These are phyloP conservation scores for Rhodotorula toruloides DNA, from an alignment of 768 basidiomycete genomes.

Conservation along the genomic window DNA sequence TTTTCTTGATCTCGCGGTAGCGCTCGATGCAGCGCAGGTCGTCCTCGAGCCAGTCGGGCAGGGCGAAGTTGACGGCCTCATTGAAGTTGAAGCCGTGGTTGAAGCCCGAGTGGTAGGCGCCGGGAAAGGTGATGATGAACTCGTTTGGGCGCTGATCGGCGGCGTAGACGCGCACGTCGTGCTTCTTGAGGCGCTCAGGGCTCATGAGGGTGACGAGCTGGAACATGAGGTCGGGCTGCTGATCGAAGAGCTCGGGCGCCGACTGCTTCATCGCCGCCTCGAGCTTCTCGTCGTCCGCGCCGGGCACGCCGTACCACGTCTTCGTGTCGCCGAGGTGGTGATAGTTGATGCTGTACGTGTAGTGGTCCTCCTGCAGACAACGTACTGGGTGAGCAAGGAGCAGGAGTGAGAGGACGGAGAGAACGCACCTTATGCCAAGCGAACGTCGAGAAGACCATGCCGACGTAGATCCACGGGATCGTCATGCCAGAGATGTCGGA, in stretches of 20 bases:
- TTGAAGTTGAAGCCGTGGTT: slow-evolving; percentile 99
- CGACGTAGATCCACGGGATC: slow-evolving; percentile 78
- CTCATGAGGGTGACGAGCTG: slow-evolving; percentile 98
- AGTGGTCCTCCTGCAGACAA: neutral
- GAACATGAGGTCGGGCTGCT: slow-evolving; percentile 93
- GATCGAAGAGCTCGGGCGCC: slow-evolving; percentile 95
- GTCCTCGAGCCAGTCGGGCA: slow-evolving; percentile 86
- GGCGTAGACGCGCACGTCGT: slow-evolving; percentile 84
- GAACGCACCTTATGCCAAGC: slow-evolving; percentile 96
- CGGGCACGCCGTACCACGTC: slow-evolving; percentile 99
- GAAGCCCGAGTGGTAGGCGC: slow-evolving; percentile 66
- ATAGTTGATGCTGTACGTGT: slow-evolving; percentile 41
- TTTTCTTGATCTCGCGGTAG: slow-evolving; percentile 83
- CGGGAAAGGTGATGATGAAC: slow-evolving; percentile 95
- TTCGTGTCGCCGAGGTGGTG: slow-evolving; percentile 98
- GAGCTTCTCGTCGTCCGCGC: slow-evolving; percentile 89
- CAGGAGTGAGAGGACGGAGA: slow-evolving; percentile 57
- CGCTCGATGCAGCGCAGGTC: slow-evolving; percentile 82
- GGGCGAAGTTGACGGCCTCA: slow-evolving; percentile 96
- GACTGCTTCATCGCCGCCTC: slow-evolving; percentile 91
- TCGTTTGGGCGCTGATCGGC: slow-evolving; percentile 97
- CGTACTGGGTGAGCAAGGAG: neutral
- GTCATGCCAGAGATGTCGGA: slow-evolving; percentile 99
- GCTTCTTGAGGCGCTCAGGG: slow-evolving; percentile 74
- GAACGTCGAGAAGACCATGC: slow-evolving; percentile 98